Conservation (phyloP, 2,329 filamentous ascomycete genomes). For the Botrytis hyacinthi region DNA sequence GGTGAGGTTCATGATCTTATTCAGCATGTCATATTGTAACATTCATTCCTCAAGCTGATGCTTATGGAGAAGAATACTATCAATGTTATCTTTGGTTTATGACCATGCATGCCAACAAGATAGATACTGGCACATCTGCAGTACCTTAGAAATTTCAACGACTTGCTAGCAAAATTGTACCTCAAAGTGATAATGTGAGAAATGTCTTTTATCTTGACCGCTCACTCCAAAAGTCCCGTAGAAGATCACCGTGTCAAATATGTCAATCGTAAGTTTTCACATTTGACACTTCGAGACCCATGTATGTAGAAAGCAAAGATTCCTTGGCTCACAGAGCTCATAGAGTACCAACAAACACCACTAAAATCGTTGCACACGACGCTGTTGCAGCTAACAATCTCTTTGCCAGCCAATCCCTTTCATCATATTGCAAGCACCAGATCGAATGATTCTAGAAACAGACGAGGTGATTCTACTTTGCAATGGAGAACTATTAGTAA, state of each 20-base stretch:
- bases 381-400: not conserved
- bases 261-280: not conserved
- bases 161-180: not conserved
- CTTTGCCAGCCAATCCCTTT: not conserved
- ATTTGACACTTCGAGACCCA: not conserved
- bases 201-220: not conserved
- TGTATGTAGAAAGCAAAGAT: not conserved
- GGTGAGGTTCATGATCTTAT: conserved; percentile 8
- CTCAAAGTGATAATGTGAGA: not conserved
- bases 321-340: not conserved
- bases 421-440: too few relatives aligned
- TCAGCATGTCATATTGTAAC: not conserved
- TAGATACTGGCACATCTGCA: conserved; percentile 11
- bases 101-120: not conserved
- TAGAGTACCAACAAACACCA: not conserved
- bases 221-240: not conserved
- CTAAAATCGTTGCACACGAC: not conserved
- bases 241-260: not conserved
- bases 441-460: too few relatives aligned
- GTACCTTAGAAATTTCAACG: conserved; percentile 10
- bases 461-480: not conserved
- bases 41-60: not conserved
- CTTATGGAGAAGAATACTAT: not conserved
- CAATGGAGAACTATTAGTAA: not conserved
- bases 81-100: not conserved